phyloP scores from a whole-genome alignment of 2,329 filamentous ascomycete genomes.

The Cryphonectria carpinicola region DNA sequence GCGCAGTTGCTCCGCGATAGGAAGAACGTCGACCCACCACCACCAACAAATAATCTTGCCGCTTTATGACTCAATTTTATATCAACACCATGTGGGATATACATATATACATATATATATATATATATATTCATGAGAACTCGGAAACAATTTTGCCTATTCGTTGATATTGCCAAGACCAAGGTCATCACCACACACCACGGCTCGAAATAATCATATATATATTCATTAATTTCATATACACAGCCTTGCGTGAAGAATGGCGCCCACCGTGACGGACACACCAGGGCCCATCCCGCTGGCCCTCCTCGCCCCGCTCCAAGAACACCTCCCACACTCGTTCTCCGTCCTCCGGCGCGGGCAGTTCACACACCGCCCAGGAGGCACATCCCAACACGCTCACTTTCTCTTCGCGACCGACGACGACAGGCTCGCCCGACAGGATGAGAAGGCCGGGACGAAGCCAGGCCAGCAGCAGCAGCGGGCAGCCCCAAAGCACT shows the following conservation, averaged over 20 bases:
- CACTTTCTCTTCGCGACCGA: constrained; percentile 47
- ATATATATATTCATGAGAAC: neutral
- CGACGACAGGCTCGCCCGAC: neutral
- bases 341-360: constrained; percentile 66
- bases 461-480: neutral
- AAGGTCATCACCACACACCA: neutral
- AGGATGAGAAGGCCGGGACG: constrained; percentile 1
- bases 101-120: neutral
- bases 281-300: constrained; percentile 30
- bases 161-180: neutral
- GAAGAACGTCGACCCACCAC: neutral
- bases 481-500: constrained; percentile 34
- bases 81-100: neutral
- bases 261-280: constrained; percentile 31
- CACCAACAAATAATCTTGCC: neutral
- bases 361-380: constrained; percentile 55
- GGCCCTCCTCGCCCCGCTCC: constrained; percentile 52
- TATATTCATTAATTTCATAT: neutral
- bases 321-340: constrained; percentile 57
- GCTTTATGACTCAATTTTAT: constrained; percentile 3
- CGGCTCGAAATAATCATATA: too few relatives aligned
- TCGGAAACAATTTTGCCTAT: neutral
- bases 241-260: neutral
- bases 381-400: constrained; percentile 47
- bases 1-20: neutral